phyloP scores from a whole-genome alignment of 495 filamentous ascomycete species.

The Podospora sp. region DNA sequence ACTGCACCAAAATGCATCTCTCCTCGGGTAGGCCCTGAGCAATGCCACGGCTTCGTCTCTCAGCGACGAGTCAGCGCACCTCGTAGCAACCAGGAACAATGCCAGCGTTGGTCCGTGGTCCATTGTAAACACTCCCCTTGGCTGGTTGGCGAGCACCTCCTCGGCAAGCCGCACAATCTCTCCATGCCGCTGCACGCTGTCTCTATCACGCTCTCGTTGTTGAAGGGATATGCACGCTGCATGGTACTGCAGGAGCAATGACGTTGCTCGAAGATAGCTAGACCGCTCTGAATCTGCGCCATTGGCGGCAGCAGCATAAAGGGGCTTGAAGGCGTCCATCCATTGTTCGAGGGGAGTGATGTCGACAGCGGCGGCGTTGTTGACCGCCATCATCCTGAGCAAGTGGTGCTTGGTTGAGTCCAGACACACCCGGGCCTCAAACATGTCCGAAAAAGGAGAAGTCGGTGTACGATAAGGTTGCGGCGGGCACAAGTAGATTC shows the following conservation, averaged over 20 bases:
- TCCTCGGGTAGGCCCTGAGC: conserved; percentile 21
- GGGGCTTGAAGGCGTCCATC: conserved; percentile 22
- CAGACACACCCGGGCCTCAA: conserved; percentile 28
- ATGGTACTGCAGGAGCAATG: conserved; percentile 27
- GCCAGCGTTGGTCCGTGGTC: conserved; percentile 30
- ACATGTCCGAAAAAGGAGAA: conserved; percentile 18
- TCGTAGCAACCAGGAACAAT: conserved; percentile 26
- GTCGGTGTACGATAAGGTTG: conserved; percentile 14
- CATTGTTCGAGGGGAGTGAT: conserved; percentile 21
- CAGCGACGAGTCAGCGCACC: conserved; percentile 23
- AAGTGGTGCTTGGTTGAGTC: conserved; percentile 28
- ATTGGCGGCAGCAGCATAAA: conserved; percentile 14
- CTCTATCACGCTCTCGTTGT: too few relatives aligned
- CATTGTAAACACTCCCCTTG: conserved; percentile 26
- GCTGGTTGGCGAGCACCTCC: conserved; percentile 25
- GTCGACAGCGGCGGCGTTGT: neutral
- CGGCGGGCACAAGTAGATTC: neutral
- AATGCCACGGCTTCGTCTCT: conserved; percentile 20
- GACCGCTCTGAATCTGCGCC: conserved; percentile 4
- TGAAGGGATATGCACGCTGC: conserved; percentile 19
- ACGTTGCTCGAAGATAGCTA: conserved; percentile 20
- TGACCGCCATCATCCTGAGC: neutral
- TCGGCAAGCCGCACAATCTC: conserved; percentile 28
- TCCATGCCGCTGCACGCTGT: conserved; percentile 17
- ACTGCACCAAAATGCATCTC: conserved; percentile 32